Conservation (phyloP, 1,139 yeast genomes). For the Entelexis paramagnoliae region DNA sequence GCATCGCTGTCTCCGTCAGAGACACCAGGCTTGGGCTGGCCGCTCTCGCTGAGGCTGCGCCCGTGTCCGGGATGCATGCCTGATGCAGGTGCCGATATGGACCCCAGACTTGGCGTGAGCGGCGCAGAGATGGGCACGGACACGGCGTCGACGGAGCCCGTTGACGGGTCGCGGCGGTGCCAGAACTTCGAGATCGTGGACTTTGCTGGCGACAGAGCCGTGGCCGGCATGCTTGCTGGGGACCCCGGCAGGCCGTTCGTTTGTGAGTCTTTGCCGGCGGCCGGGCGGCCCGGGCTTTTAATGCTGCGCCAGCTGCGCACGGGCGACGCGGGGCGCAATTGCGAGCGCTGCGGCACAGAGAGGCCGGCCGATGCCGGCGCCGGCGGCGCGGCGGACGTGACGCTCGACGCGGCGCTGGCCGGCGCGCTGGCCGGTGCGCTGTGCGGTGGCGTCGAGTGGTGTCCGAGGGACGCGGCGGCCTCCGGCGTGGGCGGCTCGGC, state of each 20-base stretch:
- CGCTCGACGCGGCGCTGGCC: background rate
- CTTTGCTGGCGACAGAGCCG: conserved; percentile 1
- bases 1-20: background rate
- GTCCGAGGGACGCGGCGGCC: background rate
- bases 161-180: conserved; percentile 11
- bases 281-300: background rate
- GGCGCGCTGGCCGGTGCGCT: conserved; percentile 6
- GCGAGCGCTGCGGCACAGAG: conserved; percentile 17
- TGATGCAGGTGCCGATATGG: background rate
- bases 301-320: conserved; percentile 9
- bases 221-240: background rate
- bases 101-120: background rate
- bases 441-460: conserved; percentile 5
- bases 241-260: conserved; percentile 1
- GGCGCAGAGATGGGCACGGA: conserved; percentile 3
- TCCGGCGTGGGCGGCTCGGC: conserved; percentile 11
- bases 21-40: background rate
- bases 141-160: conserved; percentile 5
- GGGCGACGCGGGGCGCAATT: conserved; percentile 17
- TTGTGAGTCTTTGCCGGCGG: background rate
- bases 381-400: background rate
- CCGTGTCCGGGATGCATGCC: conserved; percentile 13
- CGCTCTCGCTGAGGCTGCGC: conserved; percentile 23
- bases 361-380: background rate
- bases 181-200: conserved; percentile 13